Evolutionary conservation across 2,329 filamentous ascomycete species (phyloP).

Genomic region (Fusarium citri): DNA sequence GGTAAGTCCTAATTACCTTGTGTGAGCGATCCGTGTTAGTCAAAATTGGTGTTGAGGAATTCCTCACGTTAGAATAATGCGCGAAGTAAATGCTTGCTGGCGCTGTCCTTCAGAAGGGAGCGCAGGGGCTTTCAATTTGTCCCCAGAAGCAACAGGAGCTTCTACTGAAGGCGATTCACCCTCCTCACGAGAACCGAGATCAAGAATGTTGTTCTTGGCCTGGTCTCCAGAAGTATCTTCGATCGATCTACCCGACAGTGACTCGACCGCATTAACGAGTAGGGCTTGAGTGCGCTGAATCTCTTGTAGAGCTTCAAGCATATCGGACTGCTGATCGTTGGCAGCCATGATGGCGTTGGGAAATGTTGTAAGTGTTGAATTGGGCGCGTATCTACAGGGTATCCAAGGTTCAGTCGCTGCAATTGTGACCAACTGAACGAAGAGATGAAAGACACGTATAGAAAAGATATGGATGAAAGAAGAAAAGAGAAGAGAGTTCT

Average conservation of each 20-base stretch:
- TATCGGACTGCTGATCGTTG: conserved; percentile 34
- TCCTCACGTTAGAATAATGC: conserved; percentile 66
- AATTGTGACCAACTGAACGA: not conserved
- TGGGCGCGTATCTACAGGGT: conserved; percentile 26
- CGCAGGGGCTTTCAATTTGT: conserved; percentile 42
- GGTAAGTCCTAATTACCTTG: conserved; percentile 74
- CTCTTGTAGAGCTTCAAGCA: conserved; percentile 52
- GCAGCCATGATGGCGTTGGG: conserved; percentile 41
- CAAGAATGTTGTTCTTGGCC: conserved; percentile 19
- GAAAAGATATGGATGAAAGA: not conserved
- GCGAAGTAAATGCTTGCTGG: conserved; percentile 62
- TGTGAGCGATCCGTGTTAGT: conserved; percentile 22
- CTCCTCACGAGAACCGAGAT: conserved; percentile 20
- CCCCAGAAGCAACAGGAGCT: conserved; percentile 18
- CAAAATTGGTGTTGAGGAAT: conserved; percentile 4
- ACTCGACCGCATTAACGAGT: conserved; percentile 55
- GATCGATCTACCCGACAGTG: conserved; percentile 50
- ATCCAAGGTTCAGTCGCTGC: not conserved
- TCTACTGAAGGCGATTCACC: conserved; percentile 23
- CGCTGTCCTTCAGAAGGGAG: conserved; percentile 51
- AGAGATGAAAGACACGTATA: not conserved
- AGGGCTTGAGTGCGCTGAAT: conserved; percentile 58
- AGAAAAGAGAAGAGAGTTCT: conserved; percentile 6
- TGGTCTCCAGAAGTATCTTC: conserved; percentile 20
- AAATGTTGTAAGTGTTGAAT: conserved; percentile 2